These are phyloP conservation scores for Hemileccinum impolitum DNA, from an alignment of 768 basidiomycete genomes.

Conservation along the genomic window DNA sequence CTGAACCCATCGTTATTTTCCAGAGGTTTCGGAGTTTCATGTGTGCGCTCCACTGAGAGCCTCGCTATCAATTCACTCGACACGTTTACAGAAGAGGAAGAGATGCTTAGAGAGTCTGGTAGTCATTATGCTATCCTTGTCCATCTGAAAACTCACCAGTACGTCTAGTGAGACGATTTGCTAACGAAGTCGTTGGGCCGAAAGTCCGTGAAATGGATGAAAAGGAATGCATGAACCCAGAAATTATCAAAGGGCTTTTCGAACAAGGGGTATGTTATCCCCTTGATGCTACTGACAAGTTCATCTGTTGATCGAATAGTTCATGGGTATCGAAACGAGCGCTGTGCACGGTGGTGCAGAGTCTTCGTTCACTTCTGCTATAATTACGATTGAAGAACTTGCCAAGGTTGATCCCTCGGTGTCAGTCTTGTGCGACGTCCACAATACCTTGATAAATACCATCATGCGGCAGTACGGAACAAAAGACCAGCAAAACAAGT, in stretches of 20 bases:
- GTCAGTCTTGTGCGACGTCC: conserved; percentile 95
- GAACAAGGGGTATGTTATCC: conserved; percentile 79
- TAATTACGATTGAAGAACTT: conserved; percentile 96
- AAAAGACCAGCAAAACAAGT: conserved; percentile 81
- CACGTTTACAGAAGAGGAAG: conserved; percentile 90
- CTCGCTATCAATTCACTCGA: conserved; percentile 60
- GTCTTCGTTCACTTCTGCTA: conserved; percentile 89
- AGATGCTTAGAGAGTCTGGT: conserved; percentile 92
- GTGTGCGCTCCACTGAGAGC: conserved; percentile 24
- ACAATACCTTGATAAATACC: conserved; percentile 98
- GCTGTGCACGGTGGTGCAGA: conserved; percentile 83
- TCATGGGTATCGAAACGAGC: conserved; percentile 97
- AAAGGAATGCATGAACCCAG: conserved; percentile 90
- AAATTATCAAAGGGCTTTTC: conserved; percentile 82
- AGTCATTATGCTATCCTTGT: conserved; percentile 17
- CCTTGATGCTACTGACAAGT: background rate
- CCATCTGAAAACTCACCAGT: conserved; percentile 5
- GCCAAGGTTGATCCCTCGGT: conserved; percentile 96
- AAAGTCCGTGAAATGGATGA: conserved; percentile 98
- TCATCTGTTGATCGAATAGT: conserved; percentile 39
- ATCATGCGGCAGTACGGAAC: conserved; percentile 85
- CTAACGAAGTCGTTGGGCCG: conserved; percentile 83
- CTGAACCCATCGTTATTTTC: background rate
- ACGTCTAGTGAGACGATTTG: conserved; percentile 77
- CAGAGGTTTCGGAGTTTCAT: conserved; percentile 28